Evolutionary conservation across 1,284 basidiomycete genomes (phyloP).

Genomic region (Melanopsichium pennsylvanicum): DNA sequence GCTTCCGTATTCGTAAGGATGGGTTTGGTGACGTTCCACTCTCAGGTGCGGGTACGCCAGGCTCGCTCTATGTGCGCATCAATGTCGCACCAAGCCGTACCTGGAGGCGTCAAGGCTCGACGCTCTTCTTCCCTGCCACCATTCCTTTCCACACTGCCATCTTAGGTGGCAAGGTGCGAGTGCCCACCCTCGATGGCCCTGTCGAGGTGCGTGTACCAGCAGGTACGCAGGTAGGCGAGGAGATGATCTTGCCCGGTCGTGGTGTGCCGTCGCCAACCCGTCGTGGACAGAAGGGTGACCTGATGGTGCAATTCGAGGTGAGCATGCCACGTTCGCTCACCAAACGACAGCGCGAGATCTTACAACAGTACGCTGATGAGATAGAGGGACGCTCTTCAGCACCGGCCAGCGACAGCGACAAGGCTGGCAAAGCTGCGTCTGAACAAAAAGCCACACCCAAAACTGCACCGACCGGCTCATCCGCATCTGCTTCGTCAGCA

Average conservation of each 20-base stretch:
- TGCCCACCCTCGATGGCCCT: constrained; percentile 94
- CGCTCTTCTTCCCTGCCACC: constrained; percentile 87
- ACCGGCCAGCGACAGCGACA: constrained; percentile 3
- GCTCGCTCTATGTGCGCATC: constrained; percentile 88
- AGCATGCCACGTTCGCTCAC: constrained; percentile 89
- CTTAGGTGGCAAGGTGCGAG: constrained; percentile 87
- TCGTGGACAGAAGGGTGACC: constrained; percentile 77
- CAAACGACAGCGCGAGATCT: constrained; percentile 80
- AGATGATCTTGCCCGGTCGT: constrained; percentile 90
- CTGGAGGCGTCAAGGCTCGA: constrained; percentile 90
- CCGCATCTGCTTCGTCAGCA: constrained; percentile 1
- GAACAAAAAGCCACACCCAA: background rate
- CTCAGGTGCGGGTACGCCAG: constrained; percentile 72
- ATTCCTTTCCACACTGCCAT: constrained; percentile 92
- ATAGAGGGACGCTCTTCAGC: constrained; percentile 34
- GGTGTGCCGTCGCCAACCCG: constrained; percentile 75
- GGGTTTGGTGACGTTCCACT: constrained; percentile 86
- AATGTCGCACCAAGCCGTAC: constrained; percentile 81
- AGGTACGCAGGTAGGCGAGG: constrained; percentile 95
- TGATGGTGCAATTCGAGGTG: constrained; percentile 88
- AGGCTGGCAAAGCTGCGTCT: constrained; percentile 6
- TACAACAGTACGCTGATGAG: constrained; percentile 91
- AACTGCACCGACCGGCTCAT: background rate
- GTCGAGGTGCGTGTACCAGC: constrained; percentile 91
- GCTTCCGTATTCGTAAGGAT: constrained; percentile 87